Percentiles rank a stretch among this genome's conserved stretches.
Conservation (phyloP, 345 rosid species). For the Erysimum cheiranthoides region DNA sequence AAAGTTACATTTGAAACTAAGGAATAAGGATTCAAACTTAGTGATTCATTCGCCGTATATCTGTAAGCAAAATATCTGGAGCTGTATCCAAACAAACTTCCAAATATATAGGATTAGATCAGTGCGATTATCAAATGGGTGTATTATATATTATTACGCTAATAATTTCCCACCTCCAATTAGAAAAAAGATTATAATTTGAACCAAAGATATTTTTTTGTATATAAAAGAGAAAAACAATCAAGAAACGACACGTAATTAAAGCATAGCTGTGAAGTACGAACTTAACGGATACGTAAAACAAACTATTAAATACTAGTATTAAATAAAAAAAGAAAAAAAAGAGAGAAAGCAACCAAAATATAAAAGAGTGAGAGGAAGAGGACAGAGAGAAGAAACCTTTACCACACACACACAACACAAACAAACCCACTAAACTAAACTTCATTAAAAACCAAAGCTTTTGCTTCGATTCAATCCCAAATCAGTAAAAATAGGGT, state of each 20-base stretch:
- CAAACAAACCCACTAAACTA: conserved; percentile 31
- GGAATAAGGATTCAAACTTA: no score
- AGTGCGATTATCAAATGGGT: no score
- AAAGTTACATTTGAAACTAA: no score
- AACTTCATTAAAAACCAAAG: conserved; percentile 34
- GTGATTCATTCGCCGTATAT: no score
- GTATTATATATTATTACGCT: conserved; percentile 7
- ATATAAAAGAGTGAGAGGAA: conserved; percentile 43
- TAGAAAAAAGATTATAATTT: neutral
- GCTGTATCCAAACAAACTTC: conserved; percentile 23
- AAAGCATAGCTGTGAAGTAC: conserved; percentile 33
- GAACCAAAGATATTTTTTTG: neutral
- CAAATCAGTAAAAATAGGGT: conserved; percentile 42
- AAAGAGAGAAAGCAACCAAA: conserved; percentile 26
- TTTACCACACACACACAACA: conserved; percentile 30
- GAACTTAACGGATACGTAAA: conserved; percentile 45
- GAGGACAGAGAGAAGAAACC: conserved; percentile 44
- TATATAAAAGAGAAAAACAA: neutral
- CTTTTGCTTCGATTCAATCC: conserved; percentile 35
- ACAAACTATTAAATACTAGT: conserved; percentile 5
- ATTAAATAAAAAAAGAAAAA: neutral
- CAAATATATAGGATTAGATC: conserved; percentile 1
- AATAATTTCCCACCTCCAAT: neutral
- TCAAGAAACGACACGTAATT: conserved; percentile 31
- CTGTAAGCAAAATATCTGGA: neutral